Evolutionary conservation across 345 rosid species (phyloP).

Genomic region (Boechera retrofracta): DNA sequence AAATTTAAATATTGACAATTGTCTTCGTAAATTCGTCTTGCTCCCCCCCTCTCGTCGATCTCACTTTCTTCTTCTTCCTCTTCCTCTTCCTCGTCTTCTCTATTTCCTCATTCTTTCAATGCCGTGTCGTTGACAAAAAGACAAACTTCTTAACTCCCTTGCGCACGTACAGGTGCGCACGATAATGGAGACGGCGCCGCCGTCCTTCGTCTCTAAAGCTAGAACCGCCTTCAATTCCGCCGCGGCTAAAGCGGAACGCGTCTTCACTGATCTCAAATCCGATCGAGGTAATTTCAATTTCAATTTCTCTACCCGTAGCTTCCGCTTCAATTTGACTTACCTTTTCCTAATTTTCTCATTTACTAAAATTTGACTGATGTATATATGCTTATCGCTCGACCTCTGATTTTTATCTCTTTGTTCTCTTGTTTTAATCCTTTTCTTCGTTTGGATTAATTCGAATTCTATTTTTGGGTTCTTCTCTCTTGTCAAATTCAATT

Average conservation of each 20-base stretch:
- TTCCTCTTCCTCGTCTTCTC: constrained; percentile 1
- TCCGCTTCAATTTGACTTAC: constrained; percentile 4
- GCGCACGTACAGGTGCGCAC: constrained; percentile 49
- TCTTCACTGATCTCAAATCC: constrained; percentile 78
- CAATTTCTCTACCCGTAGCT: constrained; percentile 24
- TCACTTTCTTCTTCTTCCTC: constrained; percentile 32
- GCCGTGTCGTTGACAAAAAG: constrained; percentile 37
- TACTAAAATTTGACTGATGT: constrained; percentile 49
- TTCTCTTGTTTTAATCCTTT: not conserved
- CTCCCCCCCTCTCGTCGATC: constrained; percentile 35
- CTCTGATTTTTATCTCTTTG: constrained; percentile 34
- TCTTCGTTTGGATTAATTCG: constrained; percentile 10
- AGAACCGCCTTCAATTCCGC: constrained; percentile 93
- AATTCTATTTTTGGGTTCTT: constrained; percentile 35
- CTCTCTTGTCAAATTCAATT: constrained; percentile 29
- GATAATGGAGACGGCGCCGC: constrained; percentile 62
- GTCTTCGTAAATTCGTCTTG: constrained; percentile 33
- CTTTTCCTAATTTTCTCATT: constrained; percentile 28
- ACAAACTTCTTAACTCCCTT: constrained; percentile 22
- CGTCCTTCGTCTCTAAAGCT: constrained; percentile 85
- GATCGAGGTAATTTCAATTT: constrained; percentile 63
- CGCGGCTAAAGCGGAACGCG: constrained; percentile 98
- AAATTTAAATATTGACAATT: constrained; percentile 35
- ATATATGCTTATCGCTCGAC: constrained; percentile 23
- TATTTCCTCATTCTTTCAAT: constrained; percentile 29